These are phyloP conservation scores for Solanum peruvianum DNA, from an alignment of 257 asterid genomes.

Conservation along the genomic window DNA sequence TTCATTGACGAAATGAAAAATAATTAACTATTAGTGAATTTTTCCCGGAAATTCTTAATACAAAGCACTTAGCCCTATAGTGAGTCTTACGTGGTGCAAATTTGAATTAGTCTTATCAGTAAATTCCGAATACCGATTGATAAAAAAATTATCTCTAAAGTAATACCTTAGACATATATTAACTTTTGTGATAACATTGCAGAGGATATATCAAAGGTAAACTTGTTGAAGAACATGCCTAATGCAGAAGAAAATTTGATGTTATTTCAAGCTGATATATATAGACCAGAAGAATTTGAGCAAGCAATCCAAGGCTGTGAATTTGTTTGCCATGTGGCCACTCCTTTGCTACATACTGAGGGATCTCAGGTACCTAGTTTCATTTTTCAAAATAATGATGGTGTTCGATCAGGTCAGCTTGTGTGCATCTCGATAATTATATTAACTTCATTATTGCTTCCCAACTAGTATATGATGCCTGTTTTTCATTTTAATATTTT, in stretches of 20 bases:
- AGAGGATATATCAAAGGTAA: conserved; percentile 15
- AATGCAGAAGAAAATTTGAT: conserved; percentile 7
- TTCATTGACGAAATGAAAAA: no score
- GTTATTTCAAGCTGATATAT: conserved; percentile 19
- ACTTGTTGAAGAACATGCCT: conserved; percentile 15
- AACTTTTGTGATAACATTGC: background rate
- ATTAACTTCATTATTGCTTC: background rate
- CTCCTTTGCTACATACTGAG: conserved; percentile 5
- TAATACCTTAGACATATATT: no score
- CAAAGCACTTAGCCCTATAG: no score
- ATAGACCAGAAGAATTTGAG: conserved; percentile 15
- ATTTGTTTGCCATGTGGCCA: conserved; percentile 16
- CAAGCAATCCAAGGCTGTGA: conserved; percentile 12
- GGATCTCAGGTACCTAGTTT: conserved; percentile 1
- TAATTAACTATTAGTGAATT: no score
- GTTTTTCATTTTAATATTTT: no score
- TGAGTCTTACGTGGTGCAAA: no score
- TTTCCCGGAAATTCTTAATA: no score
- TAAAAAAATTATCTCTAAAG: no score
- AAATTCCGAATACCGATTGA: no score
- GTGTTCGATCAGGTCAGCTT: background rate
- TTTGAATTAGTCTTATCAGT: no score
- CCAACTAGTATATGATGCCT: background rate
- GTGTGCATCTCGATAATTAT: background rate
- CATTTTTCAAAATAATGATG: no score